Evolutionary conservation across 2,329 filamentous ascomycete genomes (phyloP), one percentile per base, ranked within the genome.

Genomic region (Xylariaceae sp.): DNA sequence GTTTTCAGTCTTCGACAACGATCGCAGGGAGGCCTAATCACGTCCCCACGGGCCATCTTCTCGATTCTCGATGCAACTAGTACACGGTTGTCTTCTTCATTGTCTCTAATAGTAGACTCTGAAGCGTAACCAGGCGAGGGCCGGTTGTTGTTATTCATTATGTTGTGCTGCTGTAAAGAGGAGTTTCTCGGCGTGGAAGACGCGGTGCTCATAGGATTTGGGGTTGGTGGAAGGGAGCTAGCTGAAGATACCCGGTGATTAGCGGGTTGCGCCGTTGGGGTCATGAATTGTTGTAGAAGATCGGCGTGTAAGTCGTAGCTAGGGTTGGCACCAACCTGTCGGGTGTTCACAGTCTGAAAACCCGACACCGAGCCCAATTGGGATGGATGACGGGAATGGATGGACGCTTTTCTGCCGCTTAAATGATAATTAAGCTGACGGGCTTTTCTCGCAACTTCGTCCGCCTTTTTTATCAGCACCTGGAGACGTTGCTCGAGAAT

Each of bases 21-120:
- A 71, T 96, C 92, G 69, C 92, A 96, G 0, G 91, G 90, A 8
- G 92, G 92, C n/a, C 85, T 75, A 45, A 96, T 90, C 5, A 84
- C 79, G 52, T 92, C 89, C 3, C 91, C 91, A 44, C 90, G 87
- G 44, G 83, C 79, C 3, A 96, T 75, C 47, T 86, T 86, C 66
- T 96, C 92, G 75, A 94, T 91, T 56, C 87, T 85, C 34, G 88
- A 79, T 8, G 89, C 85, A 76, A 94, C 91, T 54, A 91, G 79
- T 6, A 83, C 66, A 9, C 78, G 71, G 44, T 79, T 67, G 51
- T 72, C 70, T 51, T 73, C 71, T 36, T 73, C 71, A 4, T 65
- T 56, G 39, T 74, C 71, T 21, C 66, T 68, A 1, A 65, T 60
- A 29, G 63, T 60, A 5, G 67, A 64, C 21, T 74, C 70, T 14